These are phyloP conservation scores for Coniochaeta pulveracea DNA, from an alignment of 2,329 filamentous ascomycete species.

Conservation along the genomic window DNA sequence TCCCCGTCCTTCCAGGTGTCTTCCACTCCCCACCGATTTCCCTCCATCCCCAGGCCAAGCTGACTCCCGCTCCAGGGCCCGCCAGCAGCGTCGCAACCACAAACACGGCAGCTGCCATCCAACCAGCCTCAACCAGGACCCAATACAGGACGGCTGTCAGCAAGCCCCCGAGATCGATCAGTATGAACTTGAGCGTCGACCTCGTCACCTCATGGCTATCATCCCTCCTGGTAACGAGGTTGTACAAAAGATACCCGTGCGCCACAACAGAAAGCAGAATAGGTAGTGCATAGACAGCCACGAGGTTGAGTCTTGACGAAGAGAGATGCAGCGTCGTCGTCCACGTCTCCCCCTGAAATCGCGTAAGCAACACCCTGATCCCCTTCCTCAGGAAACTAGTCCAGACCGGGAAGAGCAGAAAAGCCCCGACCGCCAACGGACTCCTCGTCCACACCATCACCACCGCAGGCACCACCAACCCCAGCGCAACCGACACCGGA, in stretches of 20 bases:
- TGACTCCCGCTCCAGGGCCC: slow-evolving; percentile 25
- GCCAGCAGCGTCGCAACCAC: slow-evolving; percentile 16
- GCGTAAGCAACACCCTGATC: slow-evolving; percentile 16
- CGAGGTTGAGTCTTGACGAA: slow-evolving; percentile 23
- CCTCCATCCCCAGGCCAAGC: slow-evolving; percentile 19
- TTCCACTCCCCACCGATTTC: no score
- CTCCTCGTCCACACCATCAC: slow-evolving; percentile 30
- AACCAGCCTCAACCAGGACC: slow-evolving; percentile 39
- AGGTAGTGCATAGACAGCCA: slow-evolving; percentile 33
- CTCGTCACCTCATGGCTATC: slow-evolving; percentile 39
- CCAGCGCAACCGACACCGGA: slow-evolving; percentile 33
- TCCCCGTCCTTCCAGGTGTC: no score
- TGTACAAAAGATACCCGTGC: slow-evolving; percentile 30
- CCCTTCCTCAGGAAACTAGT: slow-evolving; percentile 29
- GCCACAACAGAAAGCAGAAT: slow-evolving; percentile 28
- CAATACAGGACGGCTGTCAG: slow-evolving; percentile 38
- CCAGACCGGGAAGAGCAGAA: slow-evolving; percentile 41
- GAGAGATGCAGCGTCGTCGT: slow-evolving; percentile 27
- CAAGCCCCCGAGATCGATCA: slow-evolving; percentile 33
- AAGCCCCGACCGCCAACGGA: slow-evolving; percentile 26
- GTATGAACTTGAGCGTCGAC: slow-evolving; percentile 30
- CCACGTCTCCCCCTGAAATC: slow-evolving; percentile 10
- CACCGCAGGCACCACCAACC: slow-evolving; percentile 33
- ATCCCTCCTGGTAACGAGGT: slow-evolving; percentile 22
- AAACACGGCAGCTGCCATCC: slow-evolving; percentile 19